A percentile compares a stretch with the other conserved stretches of the same genome.
phyloP scores from a whole-genome alignment of 345 rosid species.

The Ceriops decandra region DNA sequence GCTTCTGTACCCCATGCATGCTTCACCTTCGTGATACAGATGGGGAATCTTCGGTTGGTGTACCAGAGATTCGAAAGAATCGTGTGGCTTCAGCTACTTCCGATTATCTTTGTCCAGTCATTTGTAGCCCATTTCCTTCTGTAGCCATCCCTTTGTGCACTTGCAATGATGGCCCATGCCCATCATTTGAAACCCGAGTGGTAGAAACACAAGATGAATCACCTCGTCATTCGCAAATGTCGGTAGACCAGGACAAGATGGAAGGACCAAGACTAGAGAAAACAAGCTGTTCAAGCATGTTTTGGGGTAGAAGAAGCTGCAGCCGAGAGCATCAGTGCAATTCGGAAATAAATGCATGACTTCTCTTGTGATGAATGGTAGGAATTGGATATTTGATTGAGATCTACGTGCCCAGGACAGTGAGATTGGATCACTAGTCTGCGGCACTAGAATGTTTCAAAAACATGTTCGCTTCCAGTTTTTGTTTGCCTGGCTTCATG shows the following conservation, averaged over 20 bases:
- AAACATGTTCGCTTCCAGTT: slow-evolving; percentile 29
- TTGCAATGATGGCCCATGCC: slow-evolving; percentile 81
- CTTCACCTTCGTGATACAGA: slow-evolving; percentile 66
- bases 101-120: slow-evolving; percentile 79
- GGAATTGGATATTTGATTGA: background rate
- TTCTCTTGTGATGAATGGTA: background rate
- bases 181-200: slow-evolving; percentile 61
- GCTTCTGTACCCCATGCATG: slow-evolving; percentile 88
- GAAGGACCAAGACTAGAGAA: slow-evolving; percentile 77
- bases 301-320: slow-evolving; percentile 99
- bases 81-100: slow-evolving; percentile 79
- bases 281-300: slow-evolving; percentile 88
- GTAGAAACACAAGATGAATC: slow-evolving; percentile 48
- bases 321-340: slow-evolving; percentile 98
- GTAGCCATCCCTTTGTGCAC: slow-evolving; percentile 82
- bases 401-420: background rate
- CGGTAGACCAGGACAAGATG: slow-evolving; percentile 60
- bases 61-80: slow-evolving; percentile 59
- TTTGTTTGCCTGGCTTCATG: slow-evolving; percentile 23
- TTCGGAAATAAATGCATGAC: slow-evolving; percentile 88
- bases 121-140: slow-evolving; percentile 93
- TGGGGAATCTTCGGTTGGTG: slow-evolving; percentile 50
- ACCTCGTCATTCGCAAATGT: slow-evolving; percentile 38
- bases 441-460: slow-evolving; percentile 11
- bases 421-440: background rate